Evolutionary conservation across 371 early-diverging fungal species (phyloP).

Genomic region (Actinomortierella ambigua): DNA sequence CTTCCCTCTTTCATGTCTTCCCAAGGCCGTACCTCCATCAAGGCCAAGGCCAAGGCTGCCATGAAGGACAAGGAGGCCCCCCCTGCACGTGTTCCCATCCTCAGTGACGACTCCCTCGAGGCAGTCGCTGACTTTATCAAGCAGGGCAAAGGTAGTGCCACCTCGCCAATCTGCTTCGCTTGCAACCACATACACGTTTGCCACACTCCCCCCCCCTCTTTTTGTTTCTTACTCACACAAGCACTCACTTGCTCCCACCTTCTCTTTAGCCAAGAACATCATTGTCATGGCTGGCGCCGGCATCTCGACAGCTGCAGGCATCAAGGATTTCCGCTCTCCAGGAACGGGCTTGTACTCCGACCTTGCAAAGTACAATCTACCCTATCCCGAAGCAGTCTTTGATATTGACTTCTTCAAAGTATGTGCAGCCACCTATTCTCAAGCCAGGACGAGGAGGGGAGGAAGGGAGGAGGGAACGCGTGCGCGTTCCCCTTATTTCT

Average conservation of each 20-base stretch:
- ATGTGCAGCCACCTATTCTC: constrained; percentile 8
- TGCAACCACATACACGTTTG: background rate
- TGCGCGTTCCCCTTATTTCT: background rate
- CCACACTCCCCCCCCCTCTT: background rate
- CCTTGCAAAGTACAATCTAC: constrained; percentile 83
- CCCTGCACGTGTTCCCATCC: constrained; percentile 7
- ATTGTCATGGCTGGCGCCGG: constrained; percentile 96
- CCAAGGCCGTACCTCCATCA: too few species aligned
- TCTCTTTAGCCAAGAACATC: constrained; percentile 66
- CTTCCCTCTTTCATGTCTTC: too few species aligned
- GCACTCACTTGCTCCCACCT: background rate
- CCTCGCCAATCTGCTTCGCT: background rate
- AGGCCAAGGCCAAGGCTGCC: constrained; percentile 1
- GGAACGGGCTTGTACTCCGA: constrained; percentile 94
- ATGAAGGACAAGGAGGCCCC: constrained; percentile 13
- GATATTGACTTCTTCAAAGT: constrained; percentile 87
- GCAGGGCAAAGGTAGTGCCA: constrained; percentile 51
- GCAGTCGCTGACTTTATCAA: constrained; percentile 63
- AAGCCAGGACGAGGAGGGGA: too few species aligned
- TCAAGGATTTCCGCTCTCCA: constrained; percentile 91
- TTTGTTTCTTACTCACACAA: background rate
- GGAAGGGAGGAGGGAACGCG: too few species aligned
- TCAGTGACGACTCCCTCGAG: constrained; percentile 50
- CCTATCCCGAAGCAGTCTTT: constrained; percentile 95
- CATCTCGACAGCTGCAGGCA: constrained; percentile 92